These are phyloP conservation scores for Prunus mira DNA, from an alignment of 306 rosid genomes.

Conservation along the genomic window DNA sequence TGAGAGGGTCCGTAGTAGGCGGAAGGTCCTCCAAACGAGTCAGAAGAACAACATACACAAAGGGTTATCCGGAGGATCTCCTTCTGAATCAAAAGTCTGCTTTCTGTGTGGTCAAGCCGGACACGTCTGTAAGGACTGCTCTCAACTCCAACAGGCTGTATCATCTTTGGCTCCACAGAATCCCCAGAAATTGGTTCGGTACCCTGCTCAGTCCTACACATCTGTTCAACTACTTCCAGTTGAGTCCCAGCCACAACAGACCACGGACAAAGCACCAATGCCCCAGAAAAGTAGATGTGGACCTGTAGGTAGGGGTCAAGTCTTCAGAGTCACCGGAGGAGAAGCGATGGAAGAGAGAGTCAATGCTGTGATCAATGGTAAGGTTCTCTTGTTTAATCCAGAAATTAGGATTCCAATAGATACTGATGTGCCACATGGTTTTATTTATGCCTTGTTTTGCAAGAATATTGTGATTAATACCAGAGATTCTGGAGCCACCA, in stretches of 20 bases:
- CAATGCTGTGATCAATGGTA: background rate
- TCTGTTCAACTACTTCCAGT: background rate
- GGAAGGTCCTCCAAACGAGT: background rate
- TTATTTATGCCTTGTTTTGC: background rate
- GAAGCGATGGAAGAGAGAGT: background rate
- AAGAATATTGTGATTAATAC: background rate
- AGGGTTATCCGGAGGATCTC: background rate
- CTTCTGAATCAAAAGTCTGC: background rate
- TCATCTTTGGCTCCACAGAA: background rate
- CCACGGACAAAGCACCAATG: background rate
- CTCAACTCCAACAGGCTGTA: background rate
- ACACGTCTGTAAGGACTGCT: background rate
- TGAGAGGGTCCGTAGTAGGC: background rate
- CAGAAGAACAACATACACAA: background rate
- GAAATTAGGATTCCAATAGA: background rate
- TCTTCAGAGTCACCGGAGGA: background rate
- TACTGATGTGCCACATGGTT: background rate
- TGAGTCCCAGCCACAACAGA: background rate
- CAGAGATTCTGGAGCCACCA: background rate
- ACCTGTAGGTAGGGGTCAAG: background rate
- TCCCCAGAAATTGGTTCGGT: background rate
- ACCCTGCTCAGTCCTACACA: background rate
- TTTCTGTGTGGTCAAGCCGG: background rate
- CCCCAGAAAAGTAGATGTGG: background rate
- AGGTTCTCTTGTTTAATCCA: background rate